Evolutionary conservation across 805 yeast genomes (phyloP).

Genomic region (Wickerhamomyces bovis): DNA sequence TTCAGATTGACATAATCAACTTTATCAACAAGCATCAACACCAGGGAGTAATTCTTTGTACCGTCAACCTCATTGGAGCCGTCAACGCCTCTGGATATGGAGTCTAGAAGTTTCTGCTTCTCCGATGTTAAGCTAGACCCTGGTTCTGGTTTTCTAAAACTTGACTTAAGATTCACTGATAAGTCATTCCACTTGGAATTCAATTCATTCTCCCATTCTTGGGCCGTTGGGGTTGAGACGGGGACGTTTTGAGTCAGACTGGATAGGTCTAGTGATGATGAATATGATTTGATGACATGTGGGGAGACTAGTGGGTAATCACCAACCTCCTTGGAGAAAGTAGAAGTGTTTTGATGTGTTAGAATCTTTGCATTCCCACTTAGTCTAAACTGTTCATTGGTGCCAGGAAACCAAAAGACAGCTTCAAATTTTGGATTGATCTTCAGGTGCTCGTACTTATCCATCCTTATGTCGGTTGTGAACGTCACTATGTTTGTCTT

Average conservation of each 20-base stretch:
- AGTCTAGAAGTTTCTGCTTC: slow-evolving; percentile 53
- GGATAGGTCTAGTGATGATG: slow-evolving; percentile 20
- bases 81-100: slow-evolving; percentile 77
- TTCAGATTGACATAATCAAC: slow-evolving; percentile 66
- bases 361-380: slow-evolving; percentile 57
- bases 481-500: slow-evolving; percentile 62
- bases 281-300: slow-evolving; percentile 13
- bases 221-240: slow-evolving; percentile 36
- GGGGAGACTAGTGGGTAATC: slow-evolving; percentile 29
- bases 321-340: slow-evolving; percentile 13
- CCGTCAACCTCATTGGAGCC: slow-evolving; percentile 61
- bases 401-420: slow-evolving; percentile 60
- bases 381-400: slow-evolving; percentile 66
- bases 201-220: slow-evolving; percentile 67
- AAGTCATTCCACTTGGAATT: slow-evolving; percentile 55
- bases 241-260: slow-evolving; percentile 25
- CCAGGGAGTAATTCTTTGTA: slow-evolving; percentile 57
- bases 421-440: slow-evolving; percentile 60
- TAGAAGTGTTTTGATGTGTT: slow-evolving; percentile 16
- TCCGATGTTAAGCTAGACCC: slow-evolving; percentile 52
- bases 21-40: slow-evolving; percentile 60
- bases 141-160: slow-evolving; percentile 71
- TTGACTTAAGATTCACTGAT: slow-evolving; percentile 53
- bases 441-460: slow-evolving; percentile 46
- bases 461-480: slow-evolving; percentile 67